A percentile compares a stretch with the other conserved stretches of the same genome.
phyloP scores from a whole-genome alignment of 1,284 basidiomycete species.

The Puccinia hordei region DNA sequence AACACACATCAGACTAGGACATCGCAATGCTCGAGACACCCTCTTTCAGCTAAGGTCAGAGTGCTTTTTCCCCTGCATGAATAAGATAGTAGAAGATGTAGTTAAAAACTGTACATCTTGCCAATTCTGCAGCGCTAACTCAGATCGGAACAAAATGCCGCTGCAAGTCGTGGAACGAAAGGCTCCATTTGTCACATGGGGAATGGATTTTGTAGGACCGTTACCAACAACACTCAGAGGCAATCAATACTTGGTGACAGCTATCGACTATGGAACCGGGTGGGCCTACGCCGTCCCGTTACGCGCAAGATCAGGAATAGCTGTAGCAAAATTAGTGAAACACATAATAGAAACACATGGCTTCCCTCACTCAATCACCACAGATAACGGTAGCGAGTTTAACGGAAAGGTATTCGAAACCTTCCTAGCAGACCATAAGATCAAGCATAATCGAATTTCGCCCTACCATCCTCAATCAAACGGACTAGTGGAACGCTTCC shows the following conservation, averaged over 20 bases:
- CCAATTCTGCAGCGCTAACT: neutral
- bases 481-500: no score
- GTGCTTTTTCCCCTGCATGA: neutral
- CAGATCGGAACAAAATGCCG: slow-evolving; percentile 8
- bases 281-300: no score
- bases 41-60: neutral
- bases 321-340: no score
- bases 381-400: no score
- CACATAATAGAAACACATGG: no score
- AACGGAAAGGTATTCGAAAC: no score
- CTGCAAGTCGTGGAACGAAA: neutral
- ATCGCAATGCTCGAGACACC: neutral
- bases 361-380: no score
- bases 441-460: no score
- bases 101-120: neutral
- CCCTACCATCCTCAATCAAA: no score
- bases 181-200: slow-evolving; percentile 1
- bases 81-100: neutral
- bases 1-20: neutral
- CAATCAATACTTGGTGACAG: neutral
- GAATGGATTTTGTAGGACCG: slow-evolving; percentile 13
- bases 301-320: no score
- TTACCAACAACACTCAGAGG: neutral
- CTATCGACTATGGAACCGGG: slow-evolving; percentile 12
- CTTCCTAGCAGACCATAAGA: no score